Base-by-base conservation (phyloP, 108 stramenopile species). In the Nitzschia inconspicua region DNA sequence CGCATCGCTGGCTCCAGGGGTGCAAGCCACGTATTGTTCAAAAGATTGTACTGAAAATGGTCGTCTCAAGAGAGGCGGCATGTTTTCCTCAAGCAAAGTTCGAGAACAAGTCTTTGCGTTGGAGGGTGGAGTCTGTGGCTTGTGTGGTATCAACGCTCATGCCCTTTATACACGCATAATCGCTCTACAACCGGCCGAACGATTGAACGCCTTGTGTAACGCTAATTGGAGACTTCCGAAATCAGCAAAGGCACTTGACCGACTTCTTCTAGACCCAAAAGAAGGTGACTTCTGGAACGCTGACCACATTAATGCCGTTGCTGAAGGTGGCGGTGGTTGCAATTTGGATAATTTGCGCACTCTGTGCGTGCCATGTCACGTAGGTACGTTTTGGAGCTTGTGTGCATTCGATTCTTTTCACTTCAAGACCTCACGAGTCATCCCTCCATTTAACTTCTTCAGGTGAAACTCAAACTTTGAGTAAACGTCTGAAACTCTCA, bases 201-300 rank as follows among this genome's bases (percentile, higher is more conserved):
- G 89, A 28, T 67, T 86, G 28, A 86, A 82, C 49, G 65, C 68
- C 11, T 28, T 91, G 31, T 44, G 76, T 27, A 81, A 72, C 49
- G 80, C 82, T 11, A 83, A 73, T 30, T 85, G 79, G 77, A 83
- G 68, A 34, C 72, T 83, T 13, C 84, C 84, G 0, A 65, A 71
- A 28, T 69, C 70, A 6, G 29, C 57, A 6, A 60, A 47, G 36
- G 73, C 79, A n/a, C 26, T 75, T 19, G 79, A 85, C 26, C 72
- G 69, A n/a, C 59, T 83, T 22, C 47, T 91, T 7, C 65, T 70
- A 19, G 43, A 78, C 63, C 85, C 85, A 2, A 72, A 72, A 41
- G 89, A 86, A 48, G 68, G 74, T 26, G 82, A 85, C 42, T 93
- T 88, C 50, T 93, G 91, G 91, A 82, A 93, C 72, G 91, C 79